These are phyloP conservation scores for Beauveria sp. DNA, from an alignment of 2,329 filamentous ascomycete genomes.

Conservation along the genomic window DNA sequence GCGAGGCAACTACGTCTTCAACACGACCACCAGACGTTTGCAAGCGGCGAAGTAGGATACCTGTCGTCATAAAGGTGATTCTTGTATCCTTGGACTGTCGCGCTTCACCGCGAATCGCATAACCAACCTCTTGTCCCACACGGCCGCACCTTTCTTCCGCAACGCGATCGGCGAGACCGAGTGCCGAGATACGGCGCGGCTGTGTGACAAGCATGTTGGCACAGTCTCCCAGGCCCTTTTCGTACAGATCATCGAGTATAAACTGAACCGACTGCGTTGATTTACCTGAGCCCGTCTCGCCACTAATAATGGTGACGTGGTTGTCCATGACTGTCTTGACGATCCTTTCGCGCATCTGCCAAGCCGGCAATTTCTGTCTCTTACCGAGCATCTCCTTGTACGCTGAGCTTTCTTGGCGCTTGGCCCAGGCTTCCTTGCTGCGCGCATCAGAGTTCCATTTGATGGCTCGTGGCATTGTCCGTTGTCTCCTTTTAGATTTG, in stretches of 20 bases:
- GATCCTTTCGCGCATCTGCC: constrained; percentile 72
- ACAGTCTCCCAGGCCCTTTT: constrained; percentile 61
- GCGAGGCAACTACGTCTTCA: constrained; percentile 70
- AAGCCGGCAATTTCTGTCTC: constrained; percentile 74
- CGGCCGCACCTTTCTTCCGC: constrained; percentile 78
- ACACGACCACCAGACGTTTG: constrained; percentile 78
- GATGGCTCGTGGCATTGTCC: constrained; percentile 50
- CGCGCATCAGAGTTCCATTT: constrained; percentile 52
- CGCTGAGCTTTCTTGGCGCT: constrained; percentile 54
- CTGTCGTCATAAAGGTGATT: constrained; percentile 93
- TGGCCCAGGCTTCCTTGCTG: constrained; percentile 62
- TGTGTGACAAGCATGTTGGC: constrained; percentile 95
- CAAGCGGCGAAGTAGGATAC: constrained; percentile 82
- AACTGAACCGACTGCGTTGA: constrained; percentile 97
- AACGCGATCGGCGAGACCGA: constrained; percentile 89
- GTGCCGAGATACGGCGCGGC: constrained; percentile 85
- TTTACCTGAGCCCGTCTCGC: constrained; percentile 94
- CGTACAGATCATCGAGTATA: constrained; percentile 83
- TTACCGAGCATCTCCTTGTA: constrained; percentile 69
- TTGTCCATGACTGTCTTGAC: constrained; percentile 66
- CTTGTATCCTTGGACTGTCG: constrained; percentile 67
- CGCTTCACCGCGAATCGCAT: constrained; percentile 84
- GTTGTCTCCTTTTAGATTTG: constrained; percentile 22
- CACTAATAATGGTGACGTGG: constrained; percentile 92
- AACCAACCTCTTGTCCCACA: constrained; percentile 85